A percentile compares a stretch with the other conserved stretches of the same genome.
phyloP scores from a whole-genome alignment of 768 basidiomycete genomes.

The Podaxis sp. region DNA sequence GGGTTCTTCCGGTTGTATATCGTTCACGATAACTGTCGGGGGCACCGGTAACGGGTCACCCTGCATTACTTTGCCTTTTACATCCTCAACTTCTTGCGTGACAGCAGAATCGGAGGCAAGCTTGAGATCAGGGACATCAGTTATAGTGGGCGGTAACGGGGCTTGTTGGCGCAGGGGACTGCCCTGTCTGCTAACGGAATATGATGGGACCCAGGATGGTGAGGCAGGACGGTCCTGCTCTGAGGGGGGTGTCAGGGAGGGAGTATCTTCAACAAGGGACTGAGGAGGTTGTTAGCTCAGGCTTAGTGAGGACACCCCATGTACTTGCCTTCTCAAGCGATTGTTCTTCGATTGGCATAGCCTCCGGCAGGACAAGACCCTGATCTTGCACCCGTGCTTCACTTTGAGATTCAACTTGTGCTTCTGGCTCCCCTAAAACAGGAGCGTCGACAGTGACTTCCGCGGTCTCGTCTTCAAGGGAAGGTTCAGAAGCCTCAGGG shows the following conservation, averaged over 20 bases:
- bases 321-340: neutral
- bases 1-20: neutral
- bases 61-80: neutral
- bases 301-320: neutral
- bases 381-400: neutral
- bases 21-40: neutral
- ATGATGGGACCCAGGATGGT: conserved; percentile 24
- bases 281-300: neutral
- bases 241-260: conserved; percentile 5
- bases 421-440: neutral
- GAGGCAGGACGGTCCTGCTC: conserved; percentile 7
- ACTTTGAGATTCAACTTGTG: neutral
- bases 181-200: conserved; percentile 24
- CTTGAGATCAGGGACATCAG: neutral
- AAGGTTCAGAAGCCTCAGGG: neutral
- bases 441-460: neutral
- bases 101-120: neutral
- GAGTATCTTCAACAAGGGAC: neutral
- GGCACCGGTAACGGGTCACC: neutral
- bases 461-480: neutral
- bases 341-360: neutral
- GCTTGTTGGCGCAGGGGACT: conserved; percentile 16
- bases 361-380: neutral
- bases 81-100: neutral
- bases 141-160: neutral